Percentiles rank a stretch among this genome's conserved stretches.
These are phyloP conservation scores for Hypoxylon sp. DNA, from an alignment of 2,329 filamentous ascomycete species.

Conservation along the genomic window DNA sequence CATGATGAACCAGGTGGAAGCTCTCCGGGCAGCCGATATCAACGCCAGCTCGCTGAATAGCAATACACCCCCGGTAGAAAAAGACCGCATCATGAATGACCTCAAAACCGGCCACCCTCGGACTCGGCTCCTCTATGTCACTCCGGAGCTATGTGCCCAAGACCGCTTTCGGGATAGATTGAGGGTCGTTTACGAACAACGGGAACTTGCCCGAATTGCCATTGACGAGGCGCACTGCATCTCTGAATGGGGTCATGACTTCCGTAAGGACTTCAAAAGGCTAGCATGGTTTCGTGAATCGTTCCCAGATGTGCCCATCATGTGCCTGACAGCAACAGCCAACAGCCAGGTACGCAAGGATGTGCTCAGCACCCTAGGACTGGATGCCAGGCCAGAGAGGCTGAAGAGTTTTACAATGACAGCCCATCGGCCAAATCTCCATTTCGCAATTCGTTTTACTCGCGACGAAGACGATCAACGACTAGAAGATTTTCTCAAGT, in stretches of 20 bases:
- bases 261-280: conserved; percentile 91
- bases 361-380: conserved; percentile 80
- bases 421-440: conserved; percentile 86
- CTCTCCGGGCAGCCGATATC: conserved; percentile 80
- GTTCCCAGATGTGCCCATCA: conserved; percentile 89
- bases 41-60: conserved; percentile 90
- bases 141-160: conserved; percentile 87
- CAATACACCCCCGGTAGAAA: conserved; percentile 77
- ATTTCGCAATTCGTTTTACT: conserved; percentile 91
- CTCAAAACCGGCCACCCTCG: conserved; percentile 89
- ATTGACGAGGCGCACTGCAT: conserved; percentile 98
- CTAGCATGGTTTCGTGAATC: conserved; percentile 87
- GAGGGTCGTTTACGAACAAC: conserved; percentile 80
- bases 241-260: conserved; percentile 98
- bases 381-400: conserved; percentile 71
- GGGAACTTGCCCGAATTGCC: conserved; percentile 87
- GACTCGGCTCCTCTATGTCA: conserved; percentile 90
- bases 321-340: conserved; percentile 93
- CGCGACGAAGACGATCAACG: conserved; percentile 80
- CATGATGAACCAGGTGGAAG: conserved; percentile 95
- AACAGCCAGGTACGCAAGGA: conserved; percentile 86
- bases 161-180: conserved; percentile 83
- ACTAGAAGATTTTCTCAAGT: conserved; percentile 80
- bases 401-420: conserved; percentile 86
- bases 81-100: conserved; percentile 80